Evolutionary conservation across 116 monocot genomes (phyloP).

Genomic region (Zostera marina): DNA sequence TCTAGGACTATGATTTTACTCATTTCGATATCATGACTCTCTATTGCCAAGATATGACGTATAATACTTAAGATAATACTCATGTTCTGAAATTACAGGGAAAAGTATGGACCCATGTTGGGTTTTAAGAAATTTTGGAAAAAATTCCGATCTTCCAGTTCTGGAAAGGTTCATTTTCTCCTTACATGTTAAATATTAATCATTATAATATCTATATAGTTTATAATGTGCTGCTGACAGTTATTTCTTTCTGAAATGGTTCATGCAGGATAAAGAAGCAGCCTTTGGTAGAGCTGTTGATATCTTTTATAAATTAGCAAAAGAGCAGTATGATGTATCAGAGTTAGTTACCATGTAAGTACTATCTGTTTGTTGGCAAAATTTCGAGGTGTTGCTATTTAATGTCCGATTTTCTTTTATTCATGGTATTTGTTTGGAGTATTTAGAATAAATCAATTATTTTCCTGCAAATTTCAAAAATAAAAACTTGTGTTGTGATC

Average conservation of each 20-base stretch:
- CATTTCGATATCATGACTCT: too few relatives aligned
- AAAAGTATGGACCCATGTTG: slow-evolving; percentile 68
- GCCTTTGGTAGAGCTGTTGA: slow-evolving; percentile 83
- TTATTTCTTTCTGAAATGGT: slow-evolving; percentile 1
- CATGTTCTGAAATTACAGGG: slow-evolving; percentile 35
- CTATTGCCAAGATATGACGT: too few relatives aligned
- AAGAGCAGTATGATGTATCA: slow-evolving; percentile 56
- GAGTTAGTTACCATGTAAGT: slow-evolving; percentile 69
- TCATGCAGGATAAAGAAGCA: slow-evolving; percentile 86
- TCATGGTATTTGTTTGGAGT: too few relatives aligned
- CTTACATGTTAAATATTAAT: slow-evolving; percentile 1
- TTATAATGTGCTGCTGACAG: background rate
- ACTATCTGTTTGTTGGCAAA: background rate
- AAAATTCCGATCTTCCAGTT: slow-evolving; percentile 93
- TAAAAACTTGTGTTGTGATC: too few relatives aligned
- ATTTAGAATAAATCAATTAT: too few relatives aligned
- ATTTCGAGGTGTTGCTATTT: background rate
- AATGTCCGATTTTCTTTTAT: background rate
- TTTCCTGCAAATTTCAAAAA: too few relatives aligned
- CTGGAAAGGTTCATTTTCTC: slow-evolving; percentile 61
- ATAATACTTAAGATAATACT: background rate
- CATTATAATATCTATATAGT: too few relatives aligned
- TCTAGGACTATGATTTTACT: too few relatives aligned
- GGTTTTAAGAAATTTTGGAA: slow-evolving; percentile 96
- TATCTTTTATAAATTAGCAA: slow-evolving; percentile 86